Evolutionary conservation across 768 basidiomycete genomes (phyloP).

Genomic region (Kwoniella mangroviensis): DNA sequence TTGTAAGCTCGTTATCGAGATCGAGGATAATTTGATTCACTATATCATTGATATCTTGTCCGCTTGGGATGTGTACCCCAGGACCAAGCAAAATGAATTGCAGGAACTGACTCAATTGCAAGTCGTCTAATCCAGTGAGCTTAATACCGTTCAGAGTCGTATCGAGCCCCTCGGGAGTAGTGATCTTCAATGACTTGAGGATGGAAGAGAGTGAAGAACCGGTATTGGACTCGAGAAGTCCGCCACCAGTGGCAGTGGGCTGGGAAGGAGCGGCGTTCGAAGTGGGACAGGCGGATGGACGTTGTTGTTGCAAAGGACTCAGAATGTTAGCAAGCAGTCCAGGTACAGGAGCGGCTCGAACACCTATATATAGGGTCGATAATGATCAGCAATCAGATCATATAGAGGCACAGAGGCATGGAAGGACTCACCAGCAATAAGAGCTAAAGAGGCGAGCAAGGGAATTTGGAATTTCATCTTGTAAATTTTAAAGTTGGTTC

Average conservation of each 20-base stretch:
- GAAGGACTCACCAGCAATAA: background rate
- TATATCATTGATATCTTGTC: background rate
- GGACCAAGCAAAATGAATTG: background rate
- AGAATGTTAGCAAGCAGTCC: background rate
- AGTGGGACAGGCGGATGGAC: background rate
- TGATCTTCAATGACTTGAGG: constrained; percentile 4
- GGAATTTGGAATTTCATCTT: background rate
- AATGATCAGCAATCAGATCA: background rate
- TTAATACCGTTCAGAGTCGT: constrained; percentile 12
- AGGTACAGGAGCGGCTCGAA: background rate
- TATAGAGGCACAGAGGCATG: background rate
- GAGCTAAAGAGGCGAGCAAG: background rate
- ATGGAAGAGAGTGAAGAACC: constrained; percentile 4
- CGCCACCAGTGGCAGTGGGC: background rate
- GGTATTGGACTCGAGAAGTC: constrained; percentile 3
- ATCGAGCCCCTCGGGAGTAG: background rate
- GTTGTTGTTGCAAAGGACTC: background rate
- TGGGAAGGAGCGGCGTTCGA: background rate
- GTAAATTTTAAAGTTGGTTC: background rate
- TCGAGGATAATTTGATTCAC: background rate
- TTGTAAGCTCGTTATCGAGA: background rate
- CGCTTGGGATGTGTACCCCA: background rate
- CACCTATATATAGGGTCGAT: background rate
- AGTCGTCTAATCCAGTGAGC: background rate
- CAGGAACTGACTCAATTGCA: background rate